Evolutionary conservation across 768 basidiomycete species (phyloP).

Genomic region (Paxillus rubicundulus): DNA sequence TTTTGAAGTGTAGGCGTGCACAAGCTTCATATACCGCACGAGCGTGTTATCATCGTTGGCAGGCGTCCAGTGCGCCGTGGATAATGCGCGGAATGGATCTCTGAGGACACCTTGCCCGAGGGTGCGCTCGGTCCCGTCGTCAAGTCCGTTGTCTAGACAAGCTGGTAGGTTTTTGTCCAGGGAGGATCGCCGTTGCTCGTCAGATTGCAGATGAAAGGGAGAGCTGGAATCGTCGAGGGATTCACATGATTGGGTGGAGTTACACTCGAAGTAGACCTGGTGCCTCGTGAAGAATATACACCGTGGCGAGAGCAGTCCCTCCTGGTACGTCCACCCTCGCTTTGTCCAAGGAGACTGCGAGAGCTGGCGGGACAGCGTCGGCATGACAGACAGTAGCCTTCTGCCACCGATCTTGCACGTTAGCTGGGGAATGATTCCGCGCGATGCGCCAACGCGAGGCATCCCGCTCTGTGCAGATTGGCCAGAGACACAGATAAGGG

Average conservation of each 20-base stretch:
- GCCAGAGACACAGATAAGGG: slow-evolving; percentile 11
- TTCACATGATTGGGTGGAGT: slow-evolving; percentile 10
- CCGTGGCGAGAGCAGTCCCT: slow-evolving; percentile 15
- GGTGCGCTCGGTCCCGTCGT: background rate
- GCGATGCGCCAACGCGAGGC: slow-evolving; percentile 12
- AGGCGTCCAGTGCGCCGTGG: background rate
- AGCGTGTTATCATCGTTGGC: background rate
- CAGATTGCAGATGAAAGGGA: slow-evolving; percentile 9
- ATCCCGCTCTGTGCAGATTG: slow-evolving; percentile 7
- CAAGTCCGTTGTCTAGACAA: background rate
- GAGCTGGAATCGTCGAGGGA: slow-evolving; percentile 12
- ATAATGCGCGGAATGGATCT: slow-evolving; percentile 11
- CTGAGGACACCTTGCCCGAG: slow-evolving; percentile 5
- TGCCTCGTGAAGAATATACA: slow-evolving; percentile 18
- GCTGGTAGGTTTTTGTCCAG: background rate
- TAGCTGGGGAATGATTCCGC: slow-evolving; percentile 10
- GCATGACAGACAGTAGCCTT: slow-evolving; percentile 11
- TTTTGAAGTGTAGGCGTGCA: slow-evolving; percentile 3
- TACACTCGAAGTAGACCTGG: slow-evolving; percentile 20
- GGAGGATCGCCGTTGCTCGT: background rate
- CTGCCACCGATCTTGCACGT: slow-evolving; percentile 3
- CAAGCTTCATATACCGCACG: slow-evolving; percentile 3
- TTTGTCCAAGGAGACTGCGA: slow-evolving; percentile 10
- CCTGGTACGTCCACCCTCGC: slow-evolving; percentile 20
- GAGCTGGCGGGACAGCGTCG: slow-evolving; percentile 2